phyloP scores from a whole-genome alignment of 1,139 yeast genomes.

The Scheffersomyces insectosa region DNA sequence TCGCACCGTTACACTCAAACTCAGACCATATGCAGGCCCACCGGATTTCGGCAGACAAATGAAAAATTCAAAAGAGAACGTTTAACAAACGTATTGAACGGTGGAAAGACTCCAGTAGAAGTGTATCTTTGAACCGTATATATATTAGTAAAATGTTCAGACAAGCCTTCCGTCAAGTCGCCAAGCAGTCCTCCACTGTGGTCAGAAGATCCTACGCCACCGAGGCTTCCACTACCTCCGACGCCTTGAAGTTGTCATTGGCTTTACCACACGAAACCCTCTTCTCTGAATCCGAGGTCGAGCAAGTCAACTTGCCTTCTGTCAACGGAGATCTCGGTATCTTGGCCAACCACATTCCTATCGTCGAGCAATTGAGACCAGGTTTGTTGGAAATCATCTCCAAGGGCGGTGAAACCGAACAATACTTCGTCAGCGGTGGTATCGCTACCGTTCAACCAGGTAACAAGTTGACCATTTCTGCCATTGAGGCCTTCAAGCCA shows the following conservation, averaged over 20 bases:
- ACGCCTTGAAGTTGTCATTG: conserved; percentile 82
- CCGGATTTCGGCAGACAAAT: conserved; percentile 1
- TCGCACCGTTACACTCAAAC: conserved; percentile 8
- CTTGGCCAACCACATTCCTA: conserved; percentile 96
- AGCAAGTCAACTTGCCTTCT: conserved; percentile 96
- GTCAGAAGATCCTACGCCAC: conserved; percentile 89
- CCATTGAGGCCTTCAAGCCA: conserved; percentile 94
- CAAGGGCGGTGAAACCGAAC: conserved; percentile 69
- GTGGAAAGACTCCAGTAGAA: background rate
- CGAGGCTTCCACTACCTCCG: conserved; percentile 65
- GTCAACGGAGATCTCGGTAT: conserved; percentile 97
- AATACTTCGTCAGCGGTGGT: conserved; percentile 94
- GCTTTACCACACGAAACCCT: conserved; percentile 85
- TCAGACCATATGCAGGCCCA: background rate
- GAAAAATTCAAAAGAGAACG: too few species aligned
- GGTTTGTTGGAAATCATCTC: conserved; percentile 93
- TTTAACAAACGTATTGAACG: too few species aligned
- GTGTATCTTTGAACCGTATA: background rate
- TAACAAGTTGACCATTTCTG: conserved; percentile 85
- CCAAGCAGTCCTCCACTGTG: conserved; percentile 61
- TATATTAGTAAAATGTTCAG: conserved; percentile 54
- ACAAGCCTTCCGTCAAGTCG: conserved; percentile 65
- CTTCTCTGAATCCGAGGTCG: conserved; percentile 52
- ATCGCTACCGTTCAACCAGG: conserved; percentile 97
- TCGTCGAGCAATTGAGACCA: conserved; percentile 94